These are phyloP conservation scores for Xeromyces bisporus DNA, from an alignment of 495 filamentous ascomycete species.

Conservation along the genomic window DNA sequence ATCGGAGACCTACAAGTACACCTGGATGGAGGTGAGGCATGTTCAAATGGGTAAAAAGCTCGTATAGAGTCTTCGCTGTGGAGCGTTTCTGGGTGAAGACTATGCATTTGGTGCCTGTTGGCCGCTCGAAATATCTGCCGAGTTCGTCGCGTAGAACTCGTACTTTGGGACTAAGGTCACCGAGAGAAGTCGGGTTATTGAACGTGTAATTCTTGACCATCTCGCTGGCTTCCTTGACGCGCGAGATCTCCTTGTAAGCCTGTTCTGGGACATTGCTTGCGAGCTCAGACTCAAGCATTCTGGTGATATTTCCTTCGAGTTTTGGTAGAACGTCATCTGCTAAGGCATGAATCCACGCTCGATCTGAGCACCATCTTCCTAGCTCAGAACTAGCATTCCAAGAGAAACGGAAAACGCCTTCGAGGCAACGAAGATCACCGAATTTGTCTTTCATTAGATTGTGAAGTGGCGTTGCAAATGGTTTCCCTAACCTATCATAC, in stretches of 20 bases:
- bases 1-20: slow-evolving; percentile 43
- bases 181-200: slow-evolving; percentile 18
- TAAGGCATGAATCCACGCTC: slow-evolving; percentile 59
- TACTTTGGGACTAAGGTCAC: slow-evolving; percentile 57
- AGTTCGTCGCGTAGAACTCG: slow-evolving; percentile 41
- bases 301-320: slow-evolving; percentile 40
- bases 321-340: slow-evolving; percentile 45
- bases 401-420: slow-evolving; percentile 40
- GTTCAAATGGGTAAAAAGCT: slow-evolving; percentile 42
- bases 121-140: slow-evolving; percentile 34
- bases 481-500: slow-evolving; percentile 34
- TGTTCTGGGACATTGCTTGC: slow-evolving; percentile 14
- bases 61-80: slow-evolving; percentile 54
- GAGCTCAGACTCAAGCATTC: slow-evolving; percentile 11
- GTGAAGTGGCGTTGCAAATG: slow-evolving; percentile 49
- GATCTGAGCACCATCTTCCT: slow-evolving; percentile 76
- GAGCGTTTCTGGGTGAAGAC: slow-evolving; percentile 70
- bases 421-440: slow-evolving; percentile 39
- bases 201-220: slow-evolving; percentile 36
- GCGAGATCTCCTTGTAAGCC: slow-evolving; percentile 31
- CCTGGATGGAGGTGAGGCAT: slow-evolving; percentile 47
- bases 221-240: slow-evolving; percentile 41
- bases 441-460: slow-evolving; percentile 36
- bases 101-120: slow-evolving; percentile 55
- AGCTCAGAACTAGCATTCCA: slow-evolving; percentile 46